A percentile compares a stretch with the other conserved stretches of the same genome.
These are phyloP conservation scores for Rhodotorula sp. DNA, from an alignment of 1,284 basidiomycete species.

Conservation along the genomic window DNA sequence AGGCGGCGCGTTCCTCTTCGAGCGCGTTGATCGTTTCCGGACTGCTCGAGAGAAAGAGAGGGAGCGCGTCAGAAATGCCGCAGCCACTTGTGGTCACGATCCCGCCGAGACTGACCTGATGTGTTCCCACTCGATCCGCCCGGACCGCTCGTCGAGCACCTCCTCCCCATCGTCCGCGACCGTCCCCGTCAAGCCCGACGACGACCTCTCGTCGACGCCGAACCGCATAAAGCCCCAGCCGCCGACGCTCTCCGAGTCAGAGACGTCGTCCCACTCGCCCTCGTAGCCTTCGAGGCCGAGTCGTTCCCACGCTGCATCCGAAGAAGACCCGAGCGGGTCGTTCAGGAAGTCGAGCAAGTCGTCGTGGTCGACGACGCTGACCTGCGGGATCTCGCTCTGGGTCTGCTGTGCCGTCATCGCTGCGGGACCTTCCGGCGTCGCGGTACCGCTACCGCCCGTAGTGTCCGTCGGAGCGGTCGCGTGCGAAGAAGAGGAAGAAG, in stretches of 20 bases:
- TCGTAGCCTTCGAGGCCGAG: conserved; percentile 38
- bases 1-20: conserved; percentile 35
- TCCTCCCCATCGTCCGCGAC: conserved; percentile 39
- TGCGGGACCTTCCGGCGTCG: not conserved
- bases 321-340: conserved; percentile 26
- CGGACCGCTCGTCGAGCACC: conserved; percentile 20
- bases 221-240: conserved; percentile 37
- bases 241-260: conserved; percentile 44
- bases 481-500: not conserved
- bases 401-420: not conserved
- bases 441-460: not conserved
- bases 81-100: no score
- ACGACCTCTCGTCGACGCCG: conserved; percentile 38
- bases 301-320: conserved; percentile 43
- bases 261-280: conserved; percentile 42
- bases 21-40: conserved; percentile 41
- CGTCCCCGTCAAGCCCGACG: conserved; percentile 33
- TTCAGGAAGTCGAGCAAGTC: conserved; percentile 24
- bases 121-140: conserved; percentile 39
- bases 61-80: not conserved
- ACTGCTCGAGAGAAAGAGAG: conserved; percentile 8
- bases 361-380: conserved; percentile 16
- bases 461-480: not conserved
- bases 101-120: conserved; percentile 28
- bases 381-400: not conserved